Conservation (phyloP, 495 filamentous ascomycete genomes). For the Talaromyces ruber region DNA sequence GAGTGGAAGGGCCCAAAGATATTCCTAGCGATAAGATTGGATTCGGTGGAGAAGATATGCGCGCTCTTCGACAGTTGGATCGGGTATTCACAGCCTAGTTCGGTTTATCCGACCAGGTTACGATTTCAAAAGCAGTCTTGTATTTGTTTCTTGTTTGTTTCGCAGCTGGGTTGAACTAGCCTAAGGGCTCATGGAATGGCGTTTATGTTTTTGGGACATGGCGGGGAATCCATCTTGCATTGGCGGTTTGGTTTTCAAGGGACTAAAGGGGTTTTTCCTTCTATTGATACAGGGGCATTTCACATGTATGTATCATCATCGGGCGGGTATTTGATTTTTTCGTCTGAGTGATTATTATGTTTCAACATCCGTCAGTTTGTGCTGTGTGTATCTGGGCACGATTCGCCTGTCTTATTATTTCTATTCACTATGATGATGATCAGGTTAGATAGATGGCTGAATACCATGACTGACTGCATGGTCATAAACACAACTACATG, state of each 20-base stretch:
- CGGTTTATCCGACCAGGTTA: background rate
- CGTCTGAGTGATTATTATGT: background rate
- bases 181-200: conserved; percentile 3
- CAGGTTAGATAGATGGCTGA: background rate
- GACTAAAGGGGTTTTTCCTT: background rate
- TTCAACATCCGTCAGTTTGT: background rate
- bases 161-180: background rate
- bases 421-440: background rate
- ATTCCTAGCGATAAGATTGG: conserved; percentile 57
- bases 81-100: conserved; percentile 31
- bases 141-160: background rate
- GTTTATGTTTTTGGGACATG: background rate
- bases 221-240: background rate
- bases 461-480: background rate
- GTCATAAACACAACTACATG: background rate
- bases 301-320: background rate
- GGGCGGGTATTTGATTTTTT: background rate
- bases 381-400: background rate
- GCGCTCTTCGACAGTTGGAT: conserved; percentile 59
- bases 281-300: background rate
- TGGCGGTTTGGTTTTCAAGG: background rate
- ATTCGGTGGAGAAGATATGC: conserved; percentile 54
- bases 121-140: background rate
- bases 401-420: background rate
- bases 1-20: conserved; percentile 46